Conservation (phyloP, 2,329 filamentous ascomycete species). For the Apiospora saccharicola region DNA sequence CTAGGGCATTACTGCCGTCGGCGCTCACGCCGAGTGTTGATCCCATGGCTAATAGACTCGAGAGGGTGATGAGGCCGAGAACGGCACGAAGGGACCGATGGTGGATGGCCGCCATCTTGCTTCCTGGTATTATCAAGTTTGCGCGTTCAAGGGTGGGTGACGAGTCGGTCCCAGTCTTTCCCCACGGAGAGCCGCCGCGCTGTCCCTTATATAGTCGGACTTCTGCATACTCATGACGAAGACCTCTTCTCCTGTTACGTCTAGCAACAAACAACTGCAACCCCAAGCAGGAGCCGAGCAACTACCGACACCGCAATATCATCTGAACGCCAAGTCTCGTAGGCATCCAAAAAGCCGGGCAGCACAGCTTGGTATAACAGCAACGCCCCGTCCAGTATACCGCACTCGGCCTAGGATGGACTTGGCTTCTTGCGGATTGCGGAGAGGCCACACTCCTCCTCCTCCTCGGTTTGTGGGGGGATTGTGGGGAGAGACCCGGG, state of each 20-base stretch:
- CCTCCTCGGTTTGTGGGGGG: conserved; percentile 1
- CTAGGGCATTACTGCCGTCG: not conserved
- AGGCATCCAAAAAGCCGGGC: not conserved
- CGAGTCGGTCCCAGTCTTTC: not conserved
- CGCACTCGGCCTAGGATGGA: conserved; percentile 14
- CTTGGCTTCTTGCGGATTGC: conserved; percentile 16
- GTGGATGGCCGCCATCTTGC: not conserved
- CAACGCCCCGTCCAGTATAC: not conserved
- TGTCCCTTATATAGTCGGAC: not conserved
- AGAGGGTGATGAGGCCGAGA: conserved; percentile 1
- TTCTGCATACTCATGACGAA: not conserved
- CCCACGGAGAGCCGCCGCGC: not conserved
- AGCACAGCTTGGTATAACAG: not conserved
- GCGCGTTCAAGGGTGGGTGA: not conserved
- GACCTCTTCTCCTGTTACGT: not conserved
- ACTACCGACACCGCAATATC: conserved; percentile 1
- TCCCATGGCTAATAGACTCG: not conserved
- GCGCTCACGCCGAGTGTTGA: not conserved
- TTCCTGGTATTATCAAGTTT: not conserved
- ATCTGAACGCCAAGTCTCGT: not conserved
- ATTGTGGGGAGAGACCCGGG: not conserved
- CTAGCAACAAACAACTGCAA: no score
- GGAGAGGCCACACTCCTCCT: not conserved
- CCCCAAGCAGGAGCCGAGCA: not conserved
- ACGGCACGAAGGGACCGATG: not conserved